phyloP scores from a whole-genome alignment of 768 basidiomycete species.

The Lepiota venenata region DNA sequence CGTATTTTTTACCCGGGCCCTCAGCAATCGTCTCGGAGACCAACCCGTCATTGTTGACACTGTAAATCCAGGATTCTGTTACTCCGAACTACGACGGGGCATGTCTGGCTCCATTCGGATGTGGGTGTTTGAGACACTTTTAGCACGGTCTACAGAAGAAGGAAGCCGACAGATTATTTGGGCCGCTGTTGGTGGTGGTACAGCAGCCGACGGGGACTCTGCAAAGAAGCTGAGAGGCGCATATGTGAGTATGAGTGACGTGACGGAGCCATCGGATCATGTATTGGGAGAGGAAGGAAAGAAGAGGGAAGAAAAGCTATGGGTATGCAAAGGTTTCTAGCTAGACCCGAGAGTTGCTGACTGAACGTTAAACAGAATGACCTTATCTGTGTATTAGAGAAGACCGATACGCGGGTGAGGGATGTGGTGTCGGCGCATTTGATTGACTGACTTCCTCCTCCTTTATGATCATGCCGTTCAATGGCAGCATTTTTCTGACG shows the following conservation, averaged over 20 bases:
- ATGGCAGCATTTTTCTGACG: background rate
- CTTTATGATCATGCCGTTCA: background rate
- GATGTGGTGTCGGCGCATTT: background rate
- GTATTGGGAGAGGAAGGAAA: conserved; percentile 24
- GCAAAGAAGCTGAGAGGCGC: conserved; percentile 20
- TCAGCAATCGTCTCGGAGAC: conserved; percentile 28
- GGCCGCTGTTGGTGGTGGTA: conserved; percentile 26
- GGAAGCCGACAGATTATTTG: conserved; percentile 33
- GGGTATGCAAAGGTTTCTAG: conserved; percentile 19
- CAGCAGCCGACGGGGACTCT: conserved; percentile 2
- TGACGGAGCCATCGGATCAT: conserved; percentile 27
- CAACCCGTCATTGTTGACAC: conserved; percentile 30
- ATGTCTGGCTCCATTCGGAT: background rate
- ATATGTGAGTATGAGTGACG: conserved; percentile 23
- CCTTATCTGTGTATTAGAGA: conserved; percentile 2
- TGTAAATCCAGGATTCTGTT: conserved; percentile 44
- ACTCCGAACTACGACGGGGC: conserved; percentile 28
- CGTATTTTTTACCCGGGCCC: conserved; percentile 35
- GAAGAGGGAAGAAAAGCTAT: conserved; percentile 24
- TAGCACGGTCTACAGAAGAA: conserved; percentile 36
- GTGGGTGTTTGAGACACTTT: conserved; percentile 6
- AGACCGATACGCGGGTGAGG: background rate
- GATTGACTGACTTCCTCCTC: background rate
- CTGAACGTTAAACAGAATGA: background rate
- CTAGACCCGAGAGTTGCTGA: background rate